A percentile compares a stretch with the other conserved stretches of the same genome.
These are phyloP conservation scores for Cadophora sp. DNA, from an alignment of 2,329 filamentous ascomycete species.

Conservation along the genomic window DNA sequence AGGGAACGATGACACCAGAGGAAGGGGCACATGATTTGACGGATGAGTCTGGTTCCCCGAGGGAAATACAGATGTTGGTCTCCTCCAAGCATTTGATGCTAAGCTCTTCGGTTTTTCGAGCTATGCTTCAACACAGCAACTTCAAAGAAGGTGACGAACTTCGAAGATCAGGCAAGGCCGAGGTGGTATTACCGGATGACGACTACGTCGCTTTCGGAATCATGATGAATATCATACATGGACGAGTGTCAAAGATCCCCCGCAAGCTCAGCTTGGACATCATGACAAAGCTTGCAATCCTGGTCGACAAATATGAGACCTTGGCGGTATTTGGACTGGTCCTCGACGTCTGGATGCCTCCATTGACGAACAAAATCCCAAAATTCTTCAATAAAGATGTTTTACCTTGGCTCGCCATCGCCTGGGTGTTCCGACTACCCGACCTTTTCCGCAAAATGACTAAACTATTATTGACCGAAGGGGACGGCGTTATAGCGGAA, in stretches of 20 bases:
- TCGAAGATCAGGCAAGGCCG: slow-evolving; percentile 21
- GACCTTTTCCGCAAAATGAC: slow-evolving; percentile 1
- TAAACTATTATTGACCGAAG: not conserved
- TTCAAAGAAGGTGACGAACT: slow-evolving; percentile 36
- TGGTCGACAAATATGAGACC: slow-evolving; percentile 14
- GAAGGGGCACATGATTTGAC: not conserved
- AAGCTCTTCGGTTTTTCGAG: slow-evolving; percentile 39
- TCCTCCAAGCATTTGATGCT: slow-evolving; percentile 32
- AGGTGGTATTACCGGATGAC: slow-evolving; percentile 38
- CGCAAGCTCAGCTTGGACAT: not conserved
- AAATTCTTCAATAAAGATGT: not conserved
- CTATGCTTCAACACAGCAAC: slow-evolving; percentile 32
- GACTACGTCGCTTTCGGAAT: slow-evolving; percentile 35
- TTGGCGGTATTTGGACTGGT: not conserved
- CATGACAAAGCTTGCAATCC: not conserved
- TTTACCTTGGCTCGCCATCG: slow-evolving; percentile 15
- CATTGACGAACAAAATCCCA: not conserved
- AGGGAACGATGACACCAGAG: not conserved
- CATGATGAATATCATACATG: slow-evolving; percentile 45
- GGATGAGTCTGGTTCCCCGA: not conserved
- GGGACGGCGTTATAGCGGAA: not conserved
- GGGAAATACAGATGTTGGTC: slow-evolving; percentile 20
- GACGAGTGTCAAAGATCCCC: slow-evolving; percentile 3
- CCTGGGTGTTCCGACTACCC: slow-evolving; percentile 8
- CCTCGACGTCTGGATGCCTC: slow-evolving; percentile 1